Evolutionary conservation across 768 basidiomycete species (phyloP), one percentile per base, ranked within the genome.

Genomic region (Pleurotus pulmonarius): DNA sequence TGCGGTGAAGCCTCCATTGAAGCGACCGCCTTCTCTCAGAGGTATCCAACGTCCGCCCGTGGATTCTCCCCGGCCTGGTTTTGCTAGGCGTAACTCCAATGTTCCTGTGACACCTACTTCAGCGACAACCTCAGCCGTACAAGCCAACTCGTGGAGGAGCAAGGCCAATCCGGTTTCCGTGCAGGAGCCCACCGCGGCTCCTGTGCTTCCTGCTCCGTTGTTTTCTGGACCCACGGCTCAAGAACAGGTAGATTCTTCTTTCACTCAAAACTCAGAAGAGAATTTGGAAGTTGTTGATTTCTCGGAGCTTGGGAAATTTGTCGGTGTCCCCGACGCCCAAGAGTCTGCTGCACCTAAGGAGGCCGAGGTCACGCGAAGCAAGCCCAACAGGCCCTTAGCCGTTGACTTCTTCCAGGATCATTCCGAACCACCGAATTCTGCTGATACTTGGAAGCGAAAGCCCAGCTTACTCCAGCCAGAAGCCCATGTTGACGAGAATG

Each of bases 241-340:
- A 11, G 75, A 78, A 25, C 75, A 74, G 46, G 71, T 77, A 26
- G 75, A 74, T 56, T 67, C 76, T 11, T 60, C 43, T 16, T 69
- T 87, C n/a, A 71, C 72, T 15, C 69, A 75, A 41, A 69, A 70
- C 54, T 68, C 76, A 3, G 82, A 79, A 18, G 88, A 87, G 61
- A 80, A 84, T 55, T 76, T 92, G 3, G 90, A 92, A 63, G 80
- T 88, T n/a, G 81, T 93, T 5, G 90, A 92, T 63, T 93, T 91
- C 61, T 80, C 81, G 2, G 90, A 93, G 46, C 75, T 92, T 66
- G 87, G 77, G 43, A 86, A 83, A 70, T 82, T 92, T 58, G 75
- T 88, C 9, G 84, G 81, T 25, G 71, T 71, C 46, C 47, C 74
- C 16, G 67, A 67, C 37, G 52, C 56, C 56, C 63, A 59, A 24